Base-by-base conservation (phyloP, 2,329 filamentous ascomycete genomes). In the Knufia fluminis region DNA sequence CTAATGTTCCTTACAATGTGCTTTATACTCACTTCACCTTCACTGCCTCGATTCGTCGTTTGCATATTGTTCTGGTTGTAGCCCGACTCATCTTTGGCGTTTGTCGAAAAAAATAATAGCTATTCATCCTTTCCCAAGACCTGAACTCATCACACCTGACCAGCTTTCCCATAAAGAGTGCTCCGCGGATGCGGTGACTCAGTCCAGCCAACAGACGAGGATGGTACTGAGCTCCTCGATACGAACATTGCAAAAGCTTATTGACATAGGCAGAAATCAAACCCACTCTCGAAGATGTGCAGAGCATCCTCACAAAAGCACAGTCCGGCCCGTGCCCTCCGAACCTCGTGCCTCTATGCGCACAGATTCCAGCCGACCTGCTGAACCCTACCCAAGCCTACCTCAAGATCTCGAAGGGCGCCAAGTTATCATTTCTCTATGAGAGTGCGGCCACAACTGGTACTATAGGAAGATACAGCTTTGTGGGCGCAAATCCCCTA, bases 341-440 rank as follows among this genome's bases (percentile, higher is more conserved):
- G 2, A 95, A 92, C 60, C 78, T 94, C 54, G 78, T 95, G 7
- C 88, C 89, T 1, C 67, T 95, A 36, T 89, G 83, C 68, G 82
- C 85, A 22, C 86, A 90, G 56, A 88, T 95, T 60, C 82, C 88
- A 4, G 91, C 91, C 60, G 91, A 96, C 68, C 83, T 97, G 58
- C 78, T 97, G 66, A 98, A 91, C 1, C 92, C 92, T 2, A 91
- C 88, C n/a, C 80, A 86, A 54, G 91, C 94, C 59, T 98, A 97
- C 68, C 78, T 98, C 57, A 97, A 96, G 52, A 49, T 59, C 26
- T 56, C 54, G 19, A 50, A 52, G 32, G 55, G 50, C 12, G 86
- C 85, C 43, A 82, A 86, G 58, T 82, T 87, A 61, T 96, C 91
- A 2, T 97, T 96, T 66, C 79, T 98, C 42, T 94, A 95, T 67